Percentiles rank a stretch among this genome's conserved stretches.
Evolutionary conservation across 2,329 filamentous ascomycete species (phyloP).

Genomic region (Geosmithia morbida): DNA sequence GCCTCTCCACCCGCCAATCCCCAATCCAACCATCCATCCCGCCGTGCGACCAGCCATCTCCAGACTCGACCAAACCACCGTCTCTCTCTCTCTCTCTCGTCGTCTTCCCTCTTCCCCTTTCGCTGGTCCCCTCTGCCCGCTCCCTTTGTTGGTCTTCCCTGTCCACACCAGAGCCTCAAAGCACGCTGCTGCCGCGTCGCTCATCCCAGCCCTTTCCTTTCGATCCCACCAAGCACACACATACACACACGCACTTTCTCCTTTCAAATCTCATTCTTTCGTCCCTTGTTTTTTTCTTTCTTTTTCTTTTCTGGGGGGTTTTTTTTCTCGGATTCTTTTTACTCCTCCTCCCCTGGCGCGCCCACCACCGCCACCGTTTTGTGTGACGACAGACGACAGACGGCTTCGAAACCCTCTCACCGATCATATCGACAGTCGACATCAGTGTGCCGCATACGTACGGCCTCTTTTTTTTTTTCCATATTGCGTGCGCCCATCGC

Average conservation of each 20-base stretch:
- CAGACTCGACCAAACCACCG: constrained; percentile 11
- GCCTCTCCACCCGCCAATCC: neutral
- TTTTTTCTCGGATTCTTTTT: no score
- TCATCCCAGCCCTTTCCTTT: neutral
- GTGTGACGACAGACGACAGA: no score
- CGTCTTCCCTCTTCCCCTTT: neutral
- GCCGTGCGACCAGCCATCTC: constrained; percentile 25
- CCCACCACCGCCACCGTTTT: neutral
- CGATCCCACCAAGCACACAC: neutral
- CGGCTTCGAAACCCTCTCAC: no score
- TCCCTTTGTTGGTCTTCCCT: neutral
- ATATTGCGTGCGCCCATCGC: neutral
- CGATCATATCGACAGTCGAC: no score
- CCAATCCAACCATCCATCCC: constrained; percentile 1
- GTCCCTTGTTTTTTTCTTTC: neutral
- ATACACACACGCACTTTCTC: no score
- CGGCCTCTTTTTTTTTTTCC: neutral
- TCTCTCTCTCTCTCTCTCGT: neutral
- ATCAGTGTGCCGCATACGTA: neutral
- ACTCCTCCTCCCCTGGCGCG: neutral
- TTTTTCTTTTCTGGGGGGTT: no score
- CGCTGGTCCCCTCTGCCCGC: neutral
- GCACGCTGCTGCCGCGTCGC: neutral
- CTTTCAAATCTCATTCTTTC: no score
- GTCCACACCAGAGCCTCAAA: neutral